Evolutionary conservation across 2,329 filamentous ascomycete genomes (phyloP), one percentile per base, ranked within the genome.

Genomic region (Xylaria sp.): DNA sequence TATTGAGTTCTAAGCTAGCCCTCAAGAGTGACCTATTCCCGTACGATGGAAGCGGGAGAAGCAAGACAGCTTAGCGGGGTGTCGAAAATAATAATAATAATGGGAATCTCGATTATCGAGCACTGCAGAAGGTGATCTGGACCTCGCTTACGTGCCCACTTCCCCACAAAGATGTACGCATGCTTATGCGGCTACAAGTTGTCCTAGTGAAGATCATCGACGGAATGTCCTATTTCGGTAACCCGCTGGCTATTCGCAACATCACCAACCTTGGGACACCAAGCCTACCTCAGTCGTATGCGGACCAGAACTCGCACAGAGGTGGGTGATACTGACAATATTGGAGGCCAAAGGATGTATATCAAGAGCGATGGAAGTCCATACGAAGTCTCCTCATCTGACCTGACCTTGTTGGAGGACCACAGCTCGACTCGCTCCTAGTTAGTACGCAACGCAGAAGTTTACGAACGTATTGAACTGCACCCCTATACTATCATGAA

Each of bases 141-240:
- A 60, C 55, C 40, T 52, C 5, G 37, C 42, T 28, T 52, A 37
- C 9, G 46, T 31, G 46, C 23, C 58, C 54, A 56, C 57, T 66
- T 61, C 64, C 60, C 63, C 63, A 63, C 60, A 65, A 47, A 54
- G 49, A 55, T 49, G 19, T 11, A 50, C n/a, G n/a, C 46, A 49
- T 46, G 47, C 55, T 60, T 62, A 60, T 62, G 56, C 51, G 63
- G 60, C 60, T 56, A 63, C 60, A 59, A 51, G 45, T 50, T 51
- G 55, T 57, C 46, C 49, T 3, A 56, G 47, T 43, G 28, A 55
- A 52, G 55, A 61, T 60, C 55, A 58, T 25, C 52, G 45, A 33
- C 49, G 52, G 64, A 43, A 65, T 40, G 12, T 9, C 62, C 59
- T 4, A 63, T 65, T 54, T 4, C 8, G 59, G 62, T 54, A 67